phyloP scores from a whole-genome alignment of 192 early-diverging fungal species.

The Kappamyces sp. region DNA sequence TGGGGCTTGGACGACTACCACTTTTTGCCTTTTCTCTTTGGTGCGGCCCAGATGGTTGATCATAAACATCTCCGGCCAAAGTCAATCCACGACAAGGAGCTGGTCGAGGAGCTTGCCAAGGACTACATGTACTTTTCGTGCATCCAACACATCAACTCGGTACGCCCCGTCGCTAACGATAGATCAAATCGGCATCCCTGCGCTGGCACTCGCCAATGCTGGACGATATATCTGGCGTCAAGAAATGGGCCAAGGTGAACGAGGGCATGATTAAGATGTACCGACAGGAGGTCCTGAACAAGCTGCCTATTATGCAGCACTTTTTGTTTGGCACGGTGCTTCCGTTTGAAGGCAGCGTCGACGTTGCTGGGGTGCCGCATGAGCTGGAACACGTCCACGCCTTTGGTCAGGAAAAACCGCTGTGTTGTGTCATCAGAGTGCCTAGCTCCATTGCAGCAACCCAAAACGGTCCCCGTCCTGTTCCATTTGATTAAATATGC shows the following conservation, averaged over 20 bases:
- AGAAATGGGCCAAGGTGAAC: slow-evolving; percentile 86
- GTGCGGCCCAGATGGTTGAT: slow-evolving; percentile 81
- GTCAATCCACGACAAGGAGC: slow-evolving; percentile 84
- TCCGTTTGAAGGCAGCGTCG: slow-evolving; percentile 58
- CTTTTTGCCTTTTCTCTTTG: slow-evolving; percentile 91
- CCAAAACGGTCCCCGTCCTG: slow-evolving; percentile 20
- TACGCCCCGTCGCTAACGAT: slow-evolving; percentile 28
- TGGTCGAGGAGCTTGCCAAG: slow-evolving; percentile 80
- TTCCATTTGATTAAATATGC: slow-evolving; percentile 38
- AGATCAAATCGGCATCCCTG: slow-evolving; percentile 36
- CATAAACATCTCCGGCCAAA: slow-evolving; percentile 83
- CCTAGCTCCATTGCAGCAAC: slow-evolving; percentile 77
- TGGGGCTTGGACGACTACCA: slow-evolving; percentile 96
- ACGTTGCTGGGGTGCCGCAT: slow-evolving; percentile 12
- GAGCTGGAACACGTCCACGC: slow-evolving; percentile 58
- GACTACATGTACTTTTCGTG: slow-evolving; percentile 96
- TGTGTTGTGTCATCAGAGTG: slow-evolving; percentile 73
- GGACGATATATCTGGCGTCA: slow-evolving; percentile 85
- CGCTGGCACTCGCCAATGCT: slow-evolving; percentile 91
- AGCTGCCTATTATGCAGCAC: slow-evolving; percentile 96
- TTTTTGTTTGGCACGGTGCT: slow-evolving; percentile 83
- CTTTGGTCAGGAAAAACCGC: slow-evolving; percentile 71
- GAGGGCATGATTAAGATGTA: slow-evolving; percentile 92
- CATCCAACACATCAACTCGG: slow-evolving; percentile 86
- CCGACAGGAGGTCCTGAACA: slow-evolving; percentile 71